Evolutionary conservation across 1,139 yeast genomes (phyloP), one percentile per base, ranked within the genome.

Genomic region (Yamadazyma dendronema): DNA sequence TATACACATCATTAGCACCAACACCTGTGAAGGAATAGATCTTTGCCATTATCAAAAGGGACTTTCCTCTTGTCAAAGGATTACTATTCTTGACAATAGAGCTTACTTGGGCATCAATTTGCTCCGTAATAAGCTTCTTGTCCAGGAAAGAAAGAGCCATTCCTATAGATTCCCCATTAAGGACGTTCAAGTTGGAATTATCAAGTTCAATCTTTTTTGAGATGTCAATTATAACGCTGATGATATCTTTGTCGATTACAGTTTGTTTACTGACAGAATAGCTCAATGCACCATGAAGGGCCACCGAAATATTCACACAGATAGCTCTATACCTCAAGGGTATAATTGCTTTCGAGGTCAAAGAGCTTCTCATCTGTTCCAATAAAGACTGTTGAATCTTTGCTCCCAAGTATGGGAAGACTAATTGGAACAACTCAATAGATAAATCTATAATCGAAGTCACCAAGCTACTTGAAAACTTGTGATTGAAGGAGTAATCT

Each of bases 361-460:
- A 46, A 6, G 82, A 76, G 3, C 81, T 67, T 48, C 90, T 72
- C 44, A 92, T 63, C 42, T 84, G 89, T 48, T 90, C 97, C 33
- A 92, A 60, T 26, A 92, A 70, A 1, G 97, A 88, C 40, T 84
- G 82, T 53, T 92, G 97, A 39, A 92, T 84, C 45, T 88, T 86
- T 8, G 78, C 61, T n/a, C 90, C 78, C 49, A 92, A 74, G 42
- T 73, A 68, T 0, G 95, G 88, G 48, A 92, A 84, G 0, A 84
- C 72, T 7, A 74, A 54, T 9, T 85, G 81, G 52, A 89, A 86
- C 4, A 89, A 67, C 42, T 84, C 89, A 50, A 92, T 81, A 0
- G 96, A 82, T 1, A 77, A 59, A 58, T 92, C 96, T 16, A 88
- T 75, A 10, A 85, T 69, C 17, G 87, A 72, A 0, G 83, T 79